phyloP scores from a whole-genome alignment of 345 rosid genomes.

The Arabidopsis suecica region DNA sequence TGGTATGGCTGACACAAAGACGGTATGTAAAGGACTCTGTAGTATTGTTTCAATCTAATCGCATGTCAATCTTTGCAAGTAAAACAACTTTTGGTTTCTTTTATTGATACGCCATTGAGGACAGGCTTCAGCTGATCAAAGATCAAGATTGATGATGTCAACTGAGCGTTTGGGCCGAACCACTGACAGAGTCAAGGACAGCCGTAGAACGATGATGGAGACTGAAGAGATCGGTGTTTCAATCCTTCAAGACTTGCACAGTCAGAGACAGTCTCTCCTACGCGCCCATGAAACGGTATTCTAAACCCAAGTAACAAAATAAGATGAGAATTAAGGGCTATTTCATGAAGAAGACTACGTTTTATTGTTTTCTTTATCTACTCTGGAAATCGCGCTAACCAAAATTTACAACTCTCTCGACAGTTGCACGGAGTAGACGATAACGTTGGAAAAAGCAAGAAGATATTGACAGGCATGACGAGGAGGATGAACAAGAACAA shows the following conservation, averaged over 20 bases:
- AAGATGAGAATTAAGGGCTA: not conserved
- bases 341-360: not conserved
- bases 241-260: conserved; percentile 89
- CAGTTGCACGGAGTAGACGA: conserved; percentile 96
- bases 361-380: not conserved
- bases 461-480: conserved; percentile 68
- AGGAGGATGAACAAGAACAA: conserved; percentile 92
- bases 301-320: too few relatives aligned
- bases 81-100: not conserved
- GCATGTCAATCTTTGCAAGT: not conserved
- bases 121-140: conserved; percentile 94
- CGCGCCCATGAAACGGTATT: conserved; percentile 74
- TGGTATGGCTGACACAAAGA: conserved; percentile 72
- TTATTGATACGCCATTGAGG: not conserved
- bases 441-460: conserved; percentile 88
- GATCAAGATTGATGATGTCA: conserved; percentile 76
- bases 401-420: conserved; percentile 7
- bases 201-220: conserved; percentile 94
- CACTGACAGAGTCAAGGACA: conserved; percentile 76
- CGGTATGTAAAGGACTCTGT: conserved; percentile 49
- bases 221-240: conserved; percentile 99
- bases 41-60: not conserved
- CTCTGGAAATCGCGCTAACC: conserved; percentile 6
- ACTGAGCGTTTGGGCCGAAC: conserved; percentile 75
- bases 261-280: conserved; percentile 87